These are phyloP conservation scores for Coleophoma cylindrospora DNA, from an alignment of 2,329 filamentous ascomycete species.

Conservation along the genomic window DNA sequence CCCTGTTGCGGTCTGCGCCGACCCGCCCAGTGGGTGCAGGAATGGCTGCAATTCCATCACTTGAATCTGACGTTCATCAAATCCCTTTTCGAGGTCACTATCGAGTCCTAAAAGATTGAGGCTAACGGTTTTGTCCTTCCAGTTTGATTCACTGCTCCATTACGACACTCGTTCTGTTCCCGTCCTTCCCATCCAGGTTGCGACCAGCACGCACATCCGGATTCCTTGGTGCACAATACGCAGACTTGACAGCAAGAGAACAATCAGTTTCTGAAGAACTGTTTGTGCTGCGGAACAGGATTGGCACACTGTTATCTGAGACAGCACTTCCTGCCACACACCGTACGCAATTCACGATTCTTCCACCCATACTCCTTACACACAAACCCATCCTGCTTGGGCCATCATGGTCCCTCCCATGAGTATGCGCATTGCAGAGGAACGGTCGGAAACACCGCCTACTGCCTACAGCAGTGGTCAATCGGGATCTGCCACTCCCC, in stretches of 20 bases:
- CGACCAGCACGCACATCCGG: constrained; percentile 16
- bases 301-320: constrained; percentile 14
- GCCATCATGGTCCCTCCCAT: constrained; percentile 19
- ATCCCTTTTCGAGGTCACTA: constrained; percentile 12
- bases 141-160: constrained; percentile 11
- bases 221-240: neutral
- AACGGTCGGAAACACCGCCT: constrained; percentile 24
- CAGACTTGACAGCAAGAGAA: constrained; percentile 2
- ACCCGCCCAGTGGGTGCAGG: constrained; percentile 15
- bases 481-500: constrained; percentile 17
- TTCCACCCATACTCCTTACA: neutral
- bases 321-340: neutral
- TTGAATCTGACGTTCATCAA: constrained; percentile 17
- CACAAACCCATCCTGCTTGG: constrained; percentile 17
- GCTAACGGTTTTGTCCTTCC: constrained; percentile 11
- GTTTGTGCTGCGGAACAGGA: constrained; percentile 12
- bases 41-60: constrained; percentile 22
- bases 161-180: constrained; percentile 16
- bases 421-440: constrained; percentile 15
- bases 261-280: constrained; percentile 8
- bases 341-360: neutral
- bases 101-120: constrained; percentile 10
- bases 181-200: constrained; percentile 17
- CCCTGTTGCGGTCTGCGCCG: constrained; percentile 13
- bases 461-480: constrained; percentile 15